A percentile compares a stretch with the other conserved stretches of the same genome.
phyloP scores from a whole-genome alignment of 1,284 basidiomycete species.

The Fistulinella cinereoalba region DNA sequence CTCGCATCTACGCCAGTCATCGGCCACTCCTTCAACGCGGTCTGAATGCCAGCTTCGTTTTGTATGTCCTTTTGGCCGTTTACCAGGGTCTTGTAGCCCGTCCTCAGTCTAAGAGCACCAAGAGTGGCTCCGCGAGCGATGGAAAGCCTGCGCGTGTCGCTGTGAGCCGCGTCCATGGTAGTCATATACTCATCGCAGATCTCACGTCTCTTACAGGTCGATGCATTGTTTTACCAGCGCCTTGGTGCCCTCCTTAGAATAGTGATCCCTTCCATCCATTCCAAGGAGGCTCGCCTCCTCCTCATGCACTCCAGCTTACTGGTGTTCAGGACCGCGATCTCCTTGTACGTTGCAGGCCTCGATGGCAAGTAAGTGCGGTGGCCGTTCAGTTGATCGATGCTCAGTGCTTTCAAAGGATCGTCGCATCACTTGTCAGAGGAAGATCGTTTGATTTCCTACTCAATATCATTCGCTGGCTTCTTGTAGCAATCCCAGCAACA shows the following conservation, averaged over 20 bases:
- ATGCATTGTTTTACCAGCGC: constrained; percentile 82
- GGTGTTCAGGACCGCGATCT: constrained; percentile 82
- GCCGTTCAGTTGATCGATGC: constrained; percentile 86
- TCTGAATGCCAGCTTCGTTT: constrained; percentile 61
- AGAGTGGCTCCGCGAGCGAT: constrained; percentile 27
- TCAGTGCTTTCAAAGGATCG: constrained; percentile 77
- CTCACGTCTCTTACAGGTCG: constrained; percentile 54
- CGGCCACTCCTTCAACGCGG: constrained; percentile 67
- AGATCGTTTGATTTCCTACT: too few relatives aligned
- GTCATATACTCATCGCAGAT: not conserved
- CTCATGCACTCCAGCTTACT: constrained; percentile 85
- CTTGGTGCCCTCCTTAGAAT: constrained; percentile 75
- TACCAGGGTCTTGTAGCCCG: constrained; percentile 51
- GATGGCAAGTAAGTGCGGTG: constrained; percentile 91
- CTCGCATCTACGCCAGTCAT: constrained; percentile 56
- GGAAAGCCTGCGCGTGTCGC: constrained; percentile 59
- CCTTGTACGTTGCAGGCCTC: constrained; percentile 83
- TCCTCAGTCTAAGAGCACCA: constrained; percentile 35
- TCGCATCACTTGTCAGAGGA: not conserved
- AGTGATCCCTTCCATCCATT: constrained; percentile 68
- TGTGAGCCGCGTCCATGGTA: constrained; percentile 44
- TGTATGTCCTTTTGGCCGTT: constrained; percentile 62
- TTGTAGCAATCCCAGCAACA: not conserved
- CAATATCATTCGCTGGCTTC: too few relatives aligned
- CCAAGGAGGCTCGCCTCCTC: constrained; percentile 79